These are phyloP conservation scores for Dacryopinax primogenitus DNA, from an alignment of 768 basidiomycete genomes.

Conservation along the genomic window DNA sequence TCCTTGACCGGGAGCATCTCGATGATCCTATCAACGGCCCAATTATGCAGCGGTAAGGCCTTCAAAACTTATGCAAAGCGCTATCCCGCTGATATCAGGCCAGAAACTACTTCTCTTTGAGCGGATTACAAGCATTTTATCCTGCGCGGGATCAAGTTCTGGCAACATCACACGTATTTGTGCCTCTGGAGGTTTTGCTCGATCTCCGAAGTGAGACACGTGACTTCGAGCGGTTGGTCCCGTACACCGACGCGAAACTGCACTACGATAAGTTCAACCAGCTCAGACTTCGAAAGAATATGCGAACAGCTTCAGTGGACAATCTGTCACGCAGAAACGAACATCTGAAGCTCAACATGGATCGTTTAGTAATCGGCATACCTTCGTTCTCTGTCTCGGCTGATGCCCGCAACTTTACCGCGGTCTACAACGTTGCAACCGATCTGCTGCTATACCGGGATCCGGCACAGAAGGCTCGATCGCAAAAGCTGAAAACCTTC, in stretches of 20 bases:
- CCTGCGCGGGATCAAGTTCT: conserved; percentile 32
- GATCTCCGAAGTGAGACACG: conserved; percentile 70
- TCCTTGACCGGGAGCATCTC: conserved; percentile 64
- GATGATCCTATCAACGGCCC: conserved; percentile 77
- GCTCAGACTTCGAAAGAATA: conserved; percentile 61
- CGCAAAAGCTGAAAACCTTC: conserved; percentile 67
- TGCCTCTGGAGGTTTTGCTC: conserved; percentile 84
- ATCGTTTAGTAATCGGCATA: conserved; percentile 66
- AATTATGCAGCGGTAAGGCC: conserved; percentile 64
- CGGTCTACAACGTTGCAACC: conserved; percentile 75
- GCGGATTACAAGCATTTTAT: conserved; percentile 78
- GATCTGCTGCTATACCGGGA: conserved; percentile 84
- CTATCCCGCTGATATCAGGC: neutral
- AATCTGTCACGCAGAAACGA: conserved; percentile 22
- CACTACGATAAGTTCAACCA: conserved; percentile 93
- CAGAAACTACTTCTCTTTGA: conserved; percentile 67
- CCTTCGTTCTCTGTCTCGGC: conserved; percentile 82
- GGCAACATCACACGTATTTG: conserved; percentile 21
- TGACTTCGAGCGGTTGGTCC: conserved; percentile 79
- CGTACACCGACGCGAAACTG: conserved; percentile 72
- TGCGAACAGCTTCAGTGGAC: conserved; percentile 33
- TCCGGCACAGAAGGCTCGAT: conserved; percentile 61
- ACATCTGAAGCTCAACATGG: conserved; percentile 57
- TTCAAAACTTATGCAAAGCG: conserved; percentile 6
- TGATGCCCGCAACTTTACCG: conserved; percentile 65